A percentile compares a stretch with the other conserved stretches of the same genome.
Conservation (phyloP, 2,329 filamentous ascomycete genomes). For the Orbilia javanica region DNA sequence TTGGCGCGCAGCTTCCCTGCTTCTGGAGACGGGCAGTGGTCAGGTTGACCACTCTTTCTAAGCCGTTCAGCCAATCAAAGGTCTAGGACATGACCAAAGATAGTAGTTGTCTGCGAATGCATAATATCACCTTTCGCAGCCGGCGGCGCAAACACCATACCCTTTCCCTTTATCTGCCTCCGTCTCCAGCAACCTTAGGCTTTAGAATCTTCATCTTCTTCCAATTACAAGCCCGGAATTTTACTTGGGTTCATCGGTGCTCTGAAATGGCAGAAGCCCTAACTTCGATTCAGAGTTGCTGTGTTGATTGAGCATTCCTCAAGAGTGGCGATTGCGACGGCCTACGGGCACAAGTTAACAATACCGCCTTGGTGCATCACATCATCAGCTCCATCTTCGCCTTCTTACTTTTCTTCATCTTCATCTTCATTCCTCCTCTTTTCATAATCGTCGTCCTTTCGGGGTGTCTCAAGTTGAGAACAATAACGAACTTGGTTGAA, state of each 20-base stretch:
- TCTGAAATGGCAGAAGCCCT: conserved; percentile 10
- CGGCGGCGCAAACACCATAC: conserved; percentile 45
- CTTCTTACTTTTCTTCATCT: background rate
- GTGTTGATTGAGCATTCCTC: background rate
- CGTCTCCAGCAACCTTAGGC: conserved; percentile 24
- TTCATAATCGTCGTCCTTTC: background rate
- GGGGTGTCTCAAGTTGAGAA: background rate
- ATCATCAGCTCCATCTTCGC: background rate
- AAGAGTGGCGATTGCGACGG: background rate
- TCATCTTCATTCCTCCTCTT: background rate
- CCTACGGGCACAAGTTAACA: background rate
- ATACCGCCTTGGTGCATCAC: background rate
- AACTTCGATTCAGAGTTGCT: conserved; percentile 6
- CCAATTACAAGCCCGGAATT: conserved; percentile 36
- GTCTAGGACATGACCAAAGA: conserved; percentile 56
- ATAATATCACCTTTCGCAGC: conserved; percentile 58
- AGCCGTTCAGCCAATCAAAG: conserved; percentile 40
- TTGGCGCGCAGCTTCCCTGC: conserved; percentile 41
- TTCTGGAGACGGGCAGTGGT: conserved; percentile 45
- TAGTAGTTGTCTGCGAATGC: conserved; percentile 58
- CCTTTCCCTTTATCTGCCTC: conserved; percentile 50
- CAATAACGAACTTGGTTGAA: background rate
- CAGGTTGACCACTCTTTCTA: conserved; percentile 47
- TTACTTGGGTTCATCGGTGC: conserved; percentile 20
- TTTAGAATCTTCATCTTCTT: conserved; percentile 35